Conservation (phyloP, 352 stramenopile genomes). For the Pythium chondricola region DNA sequence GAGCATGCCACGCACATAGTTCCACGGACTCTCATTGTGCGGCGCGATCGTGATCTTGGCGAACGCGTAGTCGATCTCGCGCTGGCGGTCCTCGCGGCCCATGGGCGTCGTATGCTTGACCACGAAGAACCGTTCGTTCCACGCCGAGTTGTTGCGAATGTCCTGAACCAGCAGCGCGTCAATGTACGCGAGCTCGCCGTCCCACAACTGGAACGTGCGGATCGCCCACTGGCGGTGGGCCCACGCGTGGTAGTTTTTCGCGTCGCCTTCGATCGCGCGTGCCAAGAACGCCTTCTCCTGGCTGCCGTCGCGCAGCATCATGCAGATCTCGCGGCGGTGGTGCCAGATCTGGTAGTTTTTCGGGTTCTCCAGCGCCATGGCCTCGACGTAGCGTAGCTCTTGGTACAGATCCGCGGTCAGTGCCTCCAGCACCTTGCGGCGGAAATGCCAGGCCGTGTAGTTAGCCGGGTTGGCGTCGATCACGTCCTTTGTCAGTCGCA, state of each 20-base stretch:
- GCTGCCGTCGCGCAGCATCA: constrained; percentile 67
- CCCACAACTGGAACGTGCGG: constrained; percentile 84
- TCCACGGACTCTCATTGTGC: constrained; percentile 91
- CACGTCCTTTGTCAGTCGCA: constrained; percentile 90
- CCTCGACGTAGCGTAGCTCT: constrained; percentile 69
- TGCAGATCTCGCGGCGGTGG: constrained; percentile 93
- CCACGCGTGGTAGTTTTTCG: constrained; percentile 99
- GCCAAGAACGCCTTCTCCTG: constrained; percentile 91
- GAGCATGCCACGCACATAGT: constrained; percentile 81
- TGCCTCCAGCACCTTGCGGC: constrained; percentile 85
- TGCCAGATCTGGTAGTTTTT: constrained; percentile 99
- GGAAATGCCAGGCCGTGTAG: constrained; percentile 98
- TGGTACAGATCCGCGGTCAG: constrained; percentile 59
- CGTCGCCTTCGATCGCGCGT: constrained; percentile 90
- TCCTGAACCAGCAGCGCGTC: constrained; percentile 88
- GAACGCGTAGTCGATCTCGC: constrained; percentile 74
- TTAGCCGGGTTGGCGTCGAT: constrained; percentile 95
- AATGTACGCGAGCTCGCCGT: constrained; percentile 90
- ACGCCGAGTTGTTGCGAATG: constrained; percentile 95
- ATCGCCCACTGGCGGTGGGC: constrained; percentile 95
- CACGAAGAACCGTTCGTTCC: constrained; percentile 88
- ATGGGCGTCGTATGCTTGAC: constrained; percentile 48
- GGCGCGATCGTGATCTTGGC: constrained; percentile 55
- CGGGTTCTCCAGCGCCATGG: constrained; percentile 90
- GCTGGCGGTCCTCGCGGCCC: constrained; percentile 27